Evolutionary conservation across 495 filamentous ascomycete genomes (phyloP), one percentile per base, ranked within the genome.

Genomic region (Podospora bellae-mahoneyi): DNA sequence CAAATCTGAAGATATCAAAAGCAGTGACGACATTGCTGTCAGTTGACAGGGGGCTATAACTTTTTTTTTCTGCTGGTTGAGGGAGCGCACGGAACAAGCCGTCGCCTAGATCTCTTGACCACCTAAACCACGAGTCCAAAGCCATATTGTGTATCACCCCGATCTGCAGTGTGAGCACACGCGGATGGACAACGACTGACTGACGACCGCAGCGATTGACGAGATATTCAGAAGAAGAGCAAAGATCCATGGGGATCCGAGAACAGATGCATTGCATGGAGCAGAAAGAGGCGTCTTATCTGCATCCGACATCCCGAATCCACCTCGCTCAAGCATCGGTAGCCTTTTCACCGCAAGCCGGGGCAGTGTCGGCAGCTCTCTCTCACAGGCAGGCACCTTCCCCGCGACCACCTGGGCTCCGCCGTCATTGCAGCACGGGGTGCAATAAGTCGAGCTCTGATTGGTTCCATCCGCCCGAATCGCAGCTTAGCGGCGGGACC

Each of bases 381-480:
- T 7, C 4, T 32, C 30, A 5, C 30, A 32, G 30, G 30, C 30
- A 32, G 4, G 4, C 30, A 32, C 30, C 30, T 32, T 32, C 30
- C 30, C 3, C 30, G 30, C 30, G 30, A 32, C 30, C 30, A 7
- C 30, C 30, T 32, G 30, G 34, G 32, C 30, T 23, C 18, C 67
- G 18, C 34, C 26, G 23, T 7, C 28, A 28, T 16, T 57, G 55
- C 5, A 56, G 28, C 57, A 57, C 66, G 23, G 18, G 60, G 32
- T 27, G 10, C 10, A 64, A 34, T 2, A 13, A 23, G 56, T 6
- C 27, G 57, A 26, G 28, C 58, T 26, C 54, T 72, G 44, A 72
- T 74, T 74, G 72, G 69, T 68, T 74, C 72, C 72, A n/a, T 74
- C 69, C 62, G 72, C 44, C 72, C 72, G 72, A 74, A 70, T 62